Evolutionary conservation across 257 asterid species (phyloP).

Genomic region (Solanum lycopersicoides): DNA sequence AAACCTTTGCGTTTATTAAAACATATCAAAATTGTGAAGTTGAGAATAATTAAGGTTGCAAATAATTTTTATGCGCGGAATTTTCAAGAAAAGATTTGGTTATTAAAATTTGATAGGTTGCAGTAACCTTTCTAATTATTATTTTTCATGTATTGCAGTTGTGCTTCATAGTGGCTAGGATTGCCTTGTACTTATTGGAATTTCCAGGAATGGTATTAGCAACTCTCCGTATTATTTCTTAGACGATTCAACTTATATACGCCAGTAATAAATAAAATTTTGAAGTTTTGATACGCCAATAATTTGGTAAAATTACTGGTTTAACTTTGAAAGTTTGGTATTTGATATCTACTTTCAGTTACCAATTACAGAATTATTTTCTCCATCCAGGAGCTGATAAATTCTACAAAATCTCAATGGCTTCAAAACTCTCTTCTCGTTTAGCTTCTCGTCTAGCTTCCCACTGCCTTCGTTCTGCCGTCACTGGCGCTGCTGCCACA

Average conservation of each 20-base stretch:
- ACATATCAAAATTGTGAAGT: too few species aligned
- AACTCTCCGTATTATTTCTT: neutral
- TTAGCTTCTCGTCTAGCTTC: constrained; percentile 10
- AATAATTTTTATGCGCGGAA: neutral
- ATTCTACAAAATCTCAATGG: constrained; percentile 20
- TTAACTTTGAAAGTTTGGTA: neutral
- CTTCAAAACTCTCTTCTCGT: constrained; percentile 36
- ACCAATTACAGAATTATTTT: neutral
- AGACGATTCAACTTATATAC: neutral
- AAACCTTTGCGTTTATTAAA: too few species aligned
- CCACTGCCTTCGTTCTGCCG: constrained; percentile 5
- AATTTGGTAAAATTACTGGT: neutral
- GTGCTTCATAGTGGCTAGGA: neutral
- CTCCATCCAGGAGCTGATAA: neutral
- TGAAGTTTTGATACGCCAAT: too few species aligned
- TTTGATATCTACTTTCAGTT: neutral
- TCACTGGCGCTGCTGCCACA: constrained; percentile 9
- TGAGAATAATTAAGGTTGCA: neutral
- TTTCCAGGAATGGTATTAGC: neutral
- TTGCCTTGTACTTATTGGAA: neutral
- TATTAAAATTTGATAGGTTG: neutral
- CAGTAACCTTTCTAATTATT: neutral
- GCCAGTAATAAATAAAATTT: neutral
- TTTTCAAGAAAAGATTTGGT: neutral
- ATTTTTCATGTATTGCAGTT: neutral